phyloP scores from a whole-genome alignment of 2,329 filamentous ascomycete genomes.

The Tolypocladium nubicola region DNA sequence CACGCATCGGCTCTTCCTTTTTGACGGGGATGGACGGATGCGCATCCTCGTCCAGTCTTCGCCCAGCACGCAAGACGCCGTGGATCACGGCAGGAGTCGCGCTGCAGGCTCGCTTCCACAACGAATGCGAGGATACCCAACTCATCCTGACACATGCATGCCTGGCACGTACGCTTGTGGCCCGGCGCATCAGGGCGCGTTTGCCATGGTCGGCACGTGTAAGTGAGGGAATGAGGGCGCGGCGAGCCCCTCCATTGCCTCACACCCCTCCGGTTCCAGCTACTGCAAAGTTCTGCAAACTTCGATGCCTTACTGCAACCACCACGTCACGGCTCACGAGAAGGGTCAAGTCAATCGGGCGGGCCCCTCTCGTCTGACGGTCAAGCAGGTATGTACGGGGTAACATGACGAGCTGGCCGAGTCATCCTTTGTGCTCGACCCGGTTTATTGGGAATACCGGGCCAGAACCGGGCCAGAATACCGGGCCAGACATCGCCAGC shows the following conservation, averaged over 20 bases:
- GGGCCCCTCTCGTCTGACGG: background rate
- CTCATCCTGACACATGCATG: background rate
- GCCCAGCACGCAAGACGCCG: background rate
- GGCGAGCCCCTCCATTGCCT: background rate
- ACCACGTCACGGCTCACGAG: background rate
- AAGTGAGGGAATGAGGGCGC: background rate
- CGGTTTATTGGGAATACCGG: background rate
- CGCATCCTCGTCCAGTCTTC: background rate
- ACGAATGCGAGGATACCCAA: conserved; percentile 3
- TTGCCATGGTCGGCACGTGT: background rate
- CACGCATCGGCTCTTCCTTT: background rate
- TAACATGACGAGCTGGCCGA: background rate
- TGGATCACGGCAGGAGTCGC: background rate
- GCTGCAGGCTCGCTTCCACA: background rate
- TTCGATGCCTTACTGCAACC: conserved; percentile 6
- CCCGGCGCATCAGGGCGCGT: background rate
- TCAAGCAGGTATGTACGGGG: background rate
- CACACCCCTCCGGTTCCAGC: conserved; percentile 9
- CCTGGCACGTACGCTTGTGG: background rate
- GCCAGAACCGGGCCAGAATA: background rate
- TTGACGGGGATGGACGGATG: background rate
- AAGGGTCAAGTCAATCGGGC: background rate
- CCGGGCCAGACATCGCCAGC: background rate
- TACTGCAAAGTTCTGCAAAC: conserved; percentile 5
- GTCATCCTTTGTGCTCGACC: background rate